Evolutionary conservation across 2,329 filamentous ascomycete genomes (phyloP), one percentile per base, ranked within the genome.

Genomic region (Microdochium nivale): DNA sequence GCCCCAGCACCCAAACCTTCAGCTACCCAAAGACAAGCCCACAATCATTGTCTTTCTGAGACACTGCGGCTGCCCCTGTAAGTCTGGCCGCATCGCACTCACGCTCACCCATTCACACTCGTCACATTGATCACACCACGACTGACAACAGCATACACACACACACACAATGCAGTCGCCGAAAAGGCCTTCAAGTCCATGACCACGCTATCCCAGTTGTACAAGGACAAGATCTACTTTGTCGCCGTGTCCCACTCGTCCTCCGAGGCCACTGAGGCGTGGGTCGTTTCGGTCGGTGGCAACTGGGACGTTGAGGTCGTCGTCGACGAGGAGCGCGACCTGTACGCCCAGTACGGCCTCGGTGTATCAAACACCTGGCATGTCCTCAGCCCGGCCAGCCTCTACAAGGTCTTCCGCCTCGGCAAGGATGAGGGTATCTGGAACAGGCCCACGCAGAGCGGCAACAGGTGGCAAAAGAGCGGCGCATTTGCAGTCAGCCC

Each of bases 31-130:
- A 43, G 68, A 70, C 24, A 81, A 78, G 58, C 80, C 81, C 1
- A 79, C 77, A 0, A 63, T 90, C 1, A 67, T 90, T 21, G 76
- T 81, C 16, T 90, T 90, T 60, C 73, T 90, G 5, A 75, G 86
- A 32, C 85, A 89, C 64, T 89, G 85, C 63, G 86, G 86, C 32
- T 88, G 85, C 69, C 86, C 86, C 11, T 88, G 86, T 86, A 76
- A 62, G 76, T 66, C 10, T 11, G 19, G 5, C 7, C 35, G 10
- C 5, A 23, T n/a, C 43, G 11, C 8, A 13, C 37, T 21, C 37
- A 50, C 25, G 25, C 48, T 23, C 40, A 51, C 43, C 47, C 33
- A 32, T 25, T 47, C 8, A 50, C 16, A 16, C 49, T 48, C 24
- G 48, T 21, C 25, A 43, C 21, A 1, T 44, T 23, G 49, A 4